Base-by-base conservation (phyloP, 2,329 filamentous ascomycete genomes). In the Cladosporium halotolerans region DNA sequence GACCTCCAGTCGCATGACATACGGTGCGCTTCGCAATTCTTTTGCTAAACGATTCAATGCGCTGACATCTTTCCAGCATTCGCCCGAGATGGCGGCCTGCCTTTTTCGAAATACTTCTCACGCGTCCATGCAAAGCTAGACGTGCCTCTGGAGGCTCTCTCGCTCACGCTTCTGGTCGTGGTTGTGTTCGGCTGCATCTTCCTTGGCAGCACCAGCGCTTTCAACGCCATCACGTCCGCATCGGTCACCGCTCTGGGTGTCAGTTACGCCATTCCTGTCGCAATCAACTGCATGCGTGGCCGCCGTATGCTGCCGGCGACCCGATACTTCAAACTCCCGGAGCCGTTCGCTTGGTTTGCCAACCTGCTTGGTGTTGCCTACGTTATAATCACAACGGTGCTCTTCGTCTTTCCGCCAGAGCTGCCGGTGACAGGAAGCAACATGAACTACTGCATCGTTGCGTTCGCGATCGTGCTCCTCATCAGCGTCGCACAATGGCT, bases 371-470 rank as follows among this genome's bases (percentile, higher is more conserved):
- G 86, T 4, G 75, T 90, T 44, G 72, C 73, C 0, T 90, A 85
- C 69, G 80, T 84, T 1, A 70, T 81, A 10, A 66, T 89, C n/a
- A 89, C 86, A 0, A 89, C 85, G 0, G 81, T 89, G 1, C 75
- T 90, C 0, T 89, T 89, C 69, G 76, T 89, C 16, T 88, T 89
- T 69, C 86, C 86, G 3, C 86, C 86, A 0, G 77, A 76, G 7
- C 63, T 83, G 3, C 84, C 84, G 0, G 83, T 85, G 2, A 82
- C 81, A 0, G 75, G 77, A 0, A 80, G 72, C 60, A 88, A 80
- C 70, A 89, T 89, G 86, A 90, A 79, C 56, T 80, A 80, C 52
- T 80, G 76, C 59, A 73, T 79, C 41, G 79, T 77, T 14, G 79
- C 76, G 0, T 82, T 83, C 45, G 79, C 75, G 1, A 79, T 81